Evolutionary conservation across 352 stramenopile species (phyloP).

Genomic region (Globisporangium echinulatum): DNA sequence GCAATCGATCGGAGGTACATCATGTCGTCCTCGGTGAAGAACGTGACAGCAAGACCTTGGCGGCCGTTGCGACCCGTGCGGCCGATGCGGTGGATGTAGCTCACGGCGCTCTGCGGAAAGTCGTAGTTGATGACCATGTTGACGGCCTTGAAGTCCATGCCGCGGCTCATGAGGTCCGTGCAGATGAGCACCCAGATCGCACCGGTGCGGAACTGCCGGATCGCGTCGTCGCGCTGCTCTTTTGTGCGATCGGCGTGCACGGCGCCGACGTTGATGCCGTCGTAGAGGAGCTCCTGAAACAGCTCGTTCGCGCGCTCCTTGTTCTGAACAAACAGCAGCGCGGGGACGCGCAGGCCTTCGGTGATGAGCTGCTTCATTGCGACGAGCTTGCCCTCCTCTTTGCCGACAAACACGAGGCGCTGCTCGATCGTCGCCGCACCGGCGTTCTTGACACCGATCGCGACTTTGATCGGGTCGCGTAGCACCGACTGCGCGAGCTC

Average conservation of each 20-base stretch:
- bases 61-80: slow-evolving; percentile 91
- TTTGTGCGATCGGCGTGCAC: slow-evolving; percentile 95
- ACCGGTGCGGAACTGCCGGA: slow-evolving; percentile 95
- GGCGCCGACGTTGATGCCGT: slow-evolving; percentile 96
- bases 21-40: slow-evolving; percentile 97
- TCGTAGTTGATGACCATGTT: slow-evolving; percentile 99
- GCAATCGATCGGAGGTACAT: slow-evolving; percentile 93
- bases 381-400: slow-evolving; percentile 98
- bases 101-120: slow-evolving; percentile 91
- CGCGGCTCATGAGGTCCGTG: slow-evolving; percentile 98
- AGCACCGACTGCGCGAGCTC: slow-evolving; percentile 96
- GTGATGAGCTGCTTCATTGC: slow-evolving; percentile 91
- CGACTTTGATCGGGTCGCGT: slow-evolving; percentile 93
- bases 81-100: slow-evolving; percentile 98
- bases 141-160: slow-evolving; percentile 99
- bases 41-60: slow-evolving; percentile 93
- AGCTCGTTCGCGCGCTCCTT: slow-evolving; percentile 97
- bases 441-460: slow-evolving; percentile 90
- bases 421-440: slow-evolving; percentile 89
- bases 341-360: slow-evolving; percentile 92
- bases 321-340: slow-evolving; percentile 98
- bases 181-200: slow-evolving; percentile 98
- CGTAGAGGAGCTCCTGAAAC: slow-evolving; percentile 97
- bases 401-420: slow-evolving; percentile 97
- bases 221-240: slow-evolving; percentile 90